Evolutionary conservation across 2,329 filamentous ascomycete species (phyloP), one percentile per base, ranked within the genome.

Genomic region (Lecanoromycetidae sp.): DNA sequence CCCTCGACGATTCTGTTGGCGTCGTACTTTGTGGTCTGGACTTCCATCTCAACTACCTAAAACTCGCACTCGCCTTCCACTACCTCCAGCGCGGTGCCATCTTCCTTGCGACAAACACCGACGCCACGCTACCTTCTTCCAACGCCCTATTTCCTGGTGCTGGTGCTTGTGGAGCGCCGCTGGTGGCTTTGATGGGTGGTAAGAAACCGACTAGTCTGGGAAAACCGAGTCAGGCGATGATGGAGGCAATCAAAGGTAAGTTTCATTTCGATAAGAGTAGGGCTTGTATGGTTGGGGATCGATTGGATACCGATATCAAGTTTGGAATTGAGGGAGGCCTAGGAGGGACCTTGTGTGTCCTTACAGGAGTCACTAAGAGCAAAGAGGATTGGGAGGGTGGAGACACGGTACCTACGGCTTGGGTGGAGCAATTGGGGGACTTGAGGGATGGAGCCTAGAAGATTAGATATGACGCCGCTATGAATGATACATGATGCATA

Each of bases 141-240:
- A 79, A 84, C 50, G 76, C 80, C 34, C 76, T 98, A 54, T 96
- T 98, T 66, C 87, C 91, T 1, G 91, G 91, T 5, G 91, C 91
- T 1, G 91, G 91, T 1, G 82, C 85, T 2, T 81, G 86, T 54
- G 80, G 82, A 41, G 79, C 85, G 22, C 86, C 87, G 2, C 67
- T 98, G 50, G 72, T 82, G 45, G 82, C 83, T 62, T 86, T 86
- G 71, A 71, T 76, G 3, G 68, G 66, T 19, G 4, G 63, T 62
- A 15, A 77, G 61, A 72, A 83, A 57, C 90, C 91, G 1, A 66
- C 87, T 26, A 80, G 85, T 3, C 69, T 96, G 33, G 91, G 91
- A 0, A 98, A 98, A 69, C 91, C 91, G 3, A 94, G 87, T 62
- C 87, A 94, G 69, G 90, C 90, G 3, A 98, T 98, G 91, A 94